These are phyloP conservation scores for Euryodendron excelsum DNA, from an alignment of 148 eudicot genomes.

Conservation along the genomic window DNA sequence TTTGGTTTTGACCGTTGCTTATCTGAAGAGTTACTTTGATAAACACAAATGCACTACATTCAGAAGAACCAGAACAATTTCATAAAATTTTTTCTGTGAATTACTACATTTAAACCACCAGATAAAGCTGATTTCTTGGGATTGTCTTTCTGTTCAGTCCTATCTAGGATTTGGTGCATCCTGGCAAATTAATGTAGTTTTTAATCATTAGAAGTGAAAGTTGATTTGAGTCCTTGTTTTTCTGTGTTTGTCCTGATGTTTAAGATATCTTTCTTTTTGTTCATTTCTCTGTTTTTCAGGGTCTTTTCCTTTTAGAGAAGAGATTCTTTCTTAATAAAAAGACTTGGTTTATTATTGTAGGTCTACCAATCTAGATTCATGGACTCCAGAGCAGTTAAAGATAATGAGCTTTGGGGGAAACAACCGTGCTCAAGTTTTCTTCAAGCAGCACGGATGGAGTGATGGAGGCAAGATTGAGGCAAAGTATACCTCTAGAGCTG, in stretches of 20 bases:
- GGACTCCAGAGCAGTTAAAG: slow-evolving; percentile 93
- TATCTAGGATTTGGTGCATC: background rate
- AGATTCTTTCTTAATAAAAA: background rate
- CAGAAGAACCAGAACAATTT: background rate
- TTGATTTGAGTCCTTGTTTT: background rate
- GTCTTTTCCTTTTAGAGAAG: background rate
- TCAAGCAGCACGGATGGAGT: slow-evolving; percentile 98
- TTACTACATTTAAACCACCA: background rate
- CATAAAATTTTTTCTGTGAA: background rate
- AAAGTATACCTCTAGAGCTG: slow-evolving; percentile 94
- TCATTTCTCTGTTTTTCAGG: too few relatives aligned
- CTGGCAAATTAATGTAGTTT: background rate
- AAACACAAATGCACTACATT: background rate
- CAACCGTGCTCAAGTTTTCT: slow-evolving; percentile 88
- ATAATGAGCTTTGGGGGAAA: slow-evolving; percentile 92
- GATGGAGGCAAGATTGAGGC: slow-evolving; percentile 97
- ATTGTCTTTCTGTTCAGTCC: background rate
- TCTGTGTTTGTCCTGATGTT: background rate
- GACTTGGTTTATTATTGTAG: slow-evolving; percentile 33
- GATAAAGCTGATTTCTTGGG: background rate
- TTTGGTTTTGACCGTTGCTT: background rate
- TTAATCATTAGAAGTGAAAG: background rate
- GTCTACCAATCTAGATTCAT: slow-evolving; percentile 95
- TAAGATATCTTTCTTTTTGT: too few relatives aligned
- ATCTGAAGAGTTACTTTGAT: background rate